Base-by-base conservation (phyloP, 139 green algal genomes). In the Haematococcus lacustris region DNA sequence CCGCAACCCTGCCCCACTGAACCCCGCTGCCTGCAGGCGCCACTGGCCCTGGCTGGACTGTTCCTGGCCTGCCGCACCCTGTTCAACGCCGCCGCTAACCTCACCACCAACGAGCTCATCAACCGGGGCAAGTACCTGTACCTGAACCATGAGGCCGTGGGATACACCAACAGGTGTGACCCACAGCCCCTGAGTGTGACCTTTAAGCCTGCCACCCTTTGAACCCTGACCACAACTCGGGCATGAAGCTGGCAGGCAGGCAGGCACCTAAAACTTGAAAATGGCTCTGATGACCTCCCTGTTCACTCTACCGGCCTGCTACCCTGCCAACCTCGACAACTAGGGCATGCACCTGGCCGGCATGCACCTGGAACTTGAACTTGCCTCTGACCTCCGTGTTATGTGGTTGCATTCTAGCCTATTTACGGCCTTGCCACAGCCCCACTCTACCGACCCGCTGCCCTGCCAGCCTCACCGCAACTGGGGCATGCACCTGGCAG, bases 51-150 rank as follows among this genome's bases (percentile, higher is more conserved):
- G 1, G 64, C 64, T 1, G 80, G 73, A 30, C 39, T 23, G 1
- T 81, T 77, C 34, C 69, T 91, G 33, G 68, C 73, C 30, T 32
- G 2, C 0, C 82, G 88, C 1, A 63, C 72, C 51, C 32, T 75
- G 5, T 74, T 88, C 28, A 81, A 77, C 68, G 76, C 79, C 2
- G 69, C 81, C 26, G 81, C 68, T 51, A 90, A 89, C 71, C 79
- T 93, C 26, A 93, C 88, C n/a, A 78, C 75, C 47, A 89, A 89
- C 41, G 88, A 93, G 81, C 51, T 87, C 34, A 75, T 91, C 41
- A 82, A 82, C 65, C 51, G 73, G 1, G 32, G 73, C 9, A 68
- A 76, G 7, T 89, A 89, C 39, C 70, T 35, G 23, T 90, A 92
- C 73, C 75, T 92, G 40, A 70, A 73, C 13, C 62, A 77, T 64